Conservation (phyloP, 169 alveolate species). For the Eimeria zaria region DNA sequence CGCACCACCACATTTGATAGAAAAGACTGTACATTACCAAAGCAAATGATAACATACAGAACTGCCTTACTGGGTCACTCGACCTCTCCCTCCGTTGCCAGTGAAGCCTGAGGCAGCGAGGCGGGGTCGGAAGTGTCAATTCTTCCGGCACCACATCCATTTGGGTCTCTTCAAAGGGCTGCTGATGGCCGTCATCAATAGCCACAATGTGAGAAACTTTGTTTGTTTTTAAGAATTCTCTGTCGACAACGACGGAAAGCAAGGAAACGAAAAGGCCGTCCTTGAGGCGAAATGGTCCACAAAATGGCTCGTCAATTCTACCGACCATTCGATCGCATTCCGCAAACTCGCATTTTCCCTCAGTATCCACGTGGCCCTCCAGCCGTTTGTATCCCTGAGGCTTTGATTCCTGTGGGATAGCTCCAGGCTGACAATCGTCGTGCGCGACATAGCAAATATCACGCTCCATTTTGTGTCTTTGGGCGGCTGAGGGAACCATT, state of each 20-base stretch:
- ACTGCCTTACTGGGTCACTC: neutral
- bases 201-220: slow-evolving; percentile 55
- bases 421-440: neutral
- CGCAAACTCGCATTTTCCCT: neutral
- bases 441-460: neutral
- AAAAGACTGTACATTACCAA: neutral
- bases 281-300: slow-evolving; percentile 61
- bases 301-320: neutral
- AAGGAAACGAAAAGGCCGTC: slow-evolving; percentile 49
- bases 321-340: neutral
- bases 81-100: neutral
- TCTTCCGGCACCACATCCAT: neutral
- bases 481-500: neutral
- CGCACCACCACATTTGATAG: neutral
- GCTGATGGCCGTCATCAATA: slow-evolving; percentile 13
- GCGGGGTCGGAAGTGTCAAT: neutral
- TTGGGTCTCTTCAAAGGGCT: neutral
- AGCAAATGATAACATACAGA: neutral
- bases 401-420: neutral
- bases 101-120: slow-evolving; percentile 27
- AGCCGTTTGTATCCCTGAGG: neutral
- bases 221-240: slow-evolving; percentile 1
- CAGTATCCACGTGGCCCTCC: neutral
- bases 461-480: neutral
- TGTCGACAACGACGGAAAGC: neutral